phyloP scores from a whole-genome alignment of 1,284 basidiomycete species.

The Chondrostereum purpureum region DNA sequence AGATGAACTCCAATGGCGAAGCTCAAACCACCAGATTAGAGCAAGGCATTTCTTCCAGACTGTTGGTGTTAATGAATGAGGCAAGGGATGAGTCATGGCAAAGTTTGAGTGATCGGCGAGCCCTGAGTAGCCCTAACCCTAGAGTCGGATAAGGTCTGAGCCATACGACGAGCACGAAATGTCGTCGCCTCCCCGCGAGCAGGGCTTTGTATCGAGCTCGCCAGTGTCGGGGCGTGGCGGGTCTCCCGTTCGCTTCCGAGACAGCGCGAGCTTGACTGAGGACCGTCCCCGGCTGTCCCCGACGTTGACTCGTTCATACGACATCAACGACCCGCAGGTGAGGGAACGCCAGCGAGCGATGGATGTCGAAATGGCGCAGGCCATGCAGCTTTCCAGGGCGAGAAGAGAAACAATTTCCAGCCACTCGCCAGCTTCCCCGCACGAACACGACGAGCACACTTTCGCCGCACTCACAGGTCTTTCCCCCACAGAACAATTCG shows the following conservation, averaged over 20 bases:
- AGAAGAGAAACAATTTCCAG: conserved; percentile 55
- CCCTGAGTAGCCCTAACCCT: too few relatives aligned
- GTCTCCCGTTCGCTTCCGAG: conserved; percentile 33
- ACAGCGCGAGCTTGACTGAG: conserved; percentile 35
- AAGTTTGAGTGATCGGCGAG: too few relatives aligned
- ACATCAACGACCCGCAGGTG: conserved; percentile 62
- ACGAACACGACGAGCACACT: conserved; percentile 18
- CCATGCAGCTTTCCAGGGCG: conserved; percentile 65
- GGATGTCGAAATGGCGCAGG: conserved; percentile 83
- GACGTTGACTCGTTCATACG: conserved; percentile 52
- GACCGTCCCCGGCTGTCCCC: conserved; percentile 54
- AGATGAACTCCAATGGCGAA: too few relatives aligned
- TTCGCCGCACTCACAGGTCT: conserved; percentile 26
- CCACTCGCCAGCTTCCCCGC: conserved; percentile 25
- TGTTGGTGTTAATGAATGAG: too few relatives aligned
- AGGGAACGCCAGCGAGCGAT: conserved; percentile 77
- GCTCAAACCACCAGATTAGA: too few relatives aligned
- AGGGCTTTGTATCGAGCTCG: conserved; percentile 37
- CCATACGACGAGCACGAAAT: too few relatives aligned
- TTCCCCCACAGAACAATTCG: conserved; percentile 40
- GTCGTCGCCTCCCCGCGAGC: neutral
- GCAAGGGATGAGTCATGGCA: too few relatives aligned
- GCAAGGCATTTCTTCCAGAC: too few relatives aligned
- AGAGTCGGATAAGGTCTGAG: too few relatives aligned
- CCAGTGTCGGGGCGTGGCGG: conserved; percentile 35